Evolutionary conservation across 306 rosid species (phyloP), one percentile per base, ranked within the genome.

Genomic region (Quillaja saponaria): DNA sequence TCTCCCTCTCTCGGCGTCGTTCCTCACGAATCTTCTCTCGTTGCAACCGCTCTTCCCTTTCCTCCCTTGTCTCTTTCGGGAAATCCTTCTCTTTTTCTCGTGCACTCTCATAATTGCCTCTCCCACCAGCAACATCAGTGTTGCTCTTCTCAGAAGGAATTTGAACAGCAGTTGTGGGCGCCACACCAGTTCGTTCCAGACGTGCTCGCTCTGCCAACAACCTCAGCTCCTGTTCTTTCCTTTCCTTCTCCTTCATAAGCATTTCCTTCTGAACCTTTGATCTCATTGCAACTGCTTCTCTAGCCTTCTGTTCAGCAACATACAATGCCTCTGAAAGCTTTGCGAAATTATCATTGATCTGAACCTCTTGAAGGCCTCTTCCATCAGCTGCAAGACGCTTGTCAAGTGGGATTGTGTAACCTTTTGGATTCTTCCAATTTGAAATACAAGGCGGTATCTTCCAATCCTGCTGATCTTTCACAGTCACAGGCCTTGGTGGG

Each of bases 401-500:
- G 64, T 88, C 97, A 58, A 91, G 89, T 1, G 96, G 96, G 55
- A 91, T 91, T 0, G 91, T 88, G 16, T 91, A 84, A 72, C 97
- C 95, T 79, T 91, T 91, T 0, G 95, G 96, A 61, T 91, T 91
- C 92, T 91, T 86, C 98, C 96, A 91, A 74, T 82, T 86, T 10
- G 96, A 91, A 48, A 91, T 88, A 55, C 95, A 88, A 14, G 95
- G 98, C 0, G 96, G 98, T 31, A 88, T 88, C 71, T 91, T 88
- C 98, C 96, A 91, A 60, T 91, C 98, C 55, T 86, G 92, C 73
- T 86, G 95, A 59, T 91, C 98, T 68, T 88, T 91, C 64, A 88
- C 88, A 0, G 95, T 88, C 74, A 88, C 92, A 8, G 92, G 96
- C 50, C 96, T 74, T 0, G 96, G 97, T 44, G 95, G 96, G 4